phyloP scores from a whole-genome alignment of 2,329 filamentous ascomycete species.

The Furcasterigmium sp. region DNA sequence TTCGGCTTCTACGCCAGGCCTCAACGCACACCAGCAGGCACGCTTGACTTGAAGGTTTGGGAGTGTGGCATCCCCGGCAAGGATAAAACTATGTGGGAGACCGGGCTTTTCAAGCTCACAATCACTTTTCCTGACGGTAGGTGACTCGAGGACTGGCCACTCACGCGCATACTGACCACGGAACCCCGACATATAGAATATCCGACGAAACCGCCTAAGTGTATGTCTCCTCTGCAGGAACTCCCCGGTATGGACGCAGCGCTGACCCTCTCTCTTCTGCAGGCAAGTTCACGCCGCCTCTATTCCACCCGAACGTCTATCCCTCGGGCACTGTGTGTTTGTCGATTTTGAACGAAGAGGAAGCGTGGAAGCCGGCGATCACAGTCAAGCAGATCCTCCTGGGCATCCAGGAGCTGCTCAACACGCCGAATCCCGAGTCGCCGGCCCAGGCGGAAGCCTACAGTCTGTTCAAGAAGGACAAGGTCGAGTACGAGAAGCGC shows the following conservation, averaged over 20 bases:
- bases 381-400: conserved; percentile 97
- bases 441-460: conserved; percentile 97
- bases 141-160: conserved; percentile 20
- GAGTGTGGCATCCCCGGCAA: conserved; percentile 96
- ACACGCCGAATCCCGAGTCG: conserved; percentile 95
- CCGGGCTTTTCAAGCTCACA: conserved; percentile 92
- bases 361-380: conserved; percentile 97
- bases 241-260: neutral
- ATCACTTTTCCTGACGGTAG: conserved; percentile 90
- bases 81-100: conserved; percentile 95
- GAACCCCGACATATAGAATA: conserved; percentile 63
- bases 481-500: conserved; percentile 79
- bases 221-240: conserved; percentile 48
- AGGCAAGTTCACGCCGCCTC: conserved; percentile 95
- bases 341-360: conserved; percentile 96
- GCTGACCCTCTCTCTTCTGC: conserved; percentile 4
- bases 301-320: conserved; percentile 98
- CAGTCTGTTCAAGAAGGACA: conserved; percentile 91
- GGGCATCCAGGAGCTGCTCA: conserved; percentile 90
- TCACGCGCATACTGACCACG: conserved; percentile 12
- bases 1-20: conserved; percentile 97
- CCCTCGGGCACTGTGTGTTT: conserved; percentile 96
- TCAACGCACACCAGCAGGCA: conserved; percentile 64
- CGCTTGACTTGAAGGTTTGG: conserved; percentile 91
- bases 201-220: conserved; percentile 97